Evolutionary conservation across 768 basidiomycete species (phyloP).

Genomic region (Psilocybe azurescens): DNA sequence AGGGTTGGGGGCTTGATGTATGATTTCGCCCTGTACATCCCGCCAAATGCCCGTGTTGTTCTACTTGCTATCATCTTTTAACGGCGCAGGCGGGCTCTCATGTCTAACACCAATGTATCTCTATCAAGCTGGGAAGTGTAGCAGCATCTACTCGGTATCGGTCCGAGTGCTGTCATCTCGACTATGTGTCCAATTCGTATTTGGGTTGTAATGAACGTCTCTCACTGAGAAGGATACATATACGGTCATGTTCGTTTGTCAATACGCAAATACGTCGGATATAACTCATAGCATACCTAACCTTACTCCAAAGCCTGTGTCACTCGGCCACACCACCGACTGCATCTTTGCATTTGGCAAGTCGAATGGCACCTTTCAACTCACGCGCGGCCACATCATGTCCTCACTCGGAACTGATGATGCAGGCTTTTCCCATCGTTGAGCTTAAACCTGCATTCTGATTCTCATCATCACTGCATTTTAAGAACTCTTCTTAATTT

Average conservation of each 20-base stretch:
- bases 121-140: background rate
- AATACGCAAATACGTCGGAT: conserved; percentile 3
- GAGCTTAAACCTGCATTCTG: background rate
- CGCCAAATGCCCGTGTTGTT: background rate
- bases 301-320: background rate
- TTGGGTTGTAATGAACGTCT: background rate
- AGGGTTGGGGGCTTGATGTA: background rate
- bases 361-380: background rate
- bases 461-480: conserved; percentile 4
- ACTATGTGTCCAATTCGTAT: background rate
- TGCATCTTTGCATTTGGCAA: background rate
- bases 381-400: background rate
- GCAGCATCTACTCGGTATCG: background rate
- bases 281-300: background rate
- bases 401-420: background rate
- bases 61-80: background rate
- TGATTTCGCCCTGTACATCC: background rate
- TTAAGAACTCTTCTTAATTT: background rate
- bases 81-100: background rate
- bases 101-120: background rate
- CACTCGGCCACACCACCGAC: background rate
- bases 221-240: background rate
- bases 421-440: background rate
- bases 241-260: background rate
- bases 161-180: background rate